Conservation (phyloP, 164 flowering plant genomes). For the Houttuynia cordata region DNA sequence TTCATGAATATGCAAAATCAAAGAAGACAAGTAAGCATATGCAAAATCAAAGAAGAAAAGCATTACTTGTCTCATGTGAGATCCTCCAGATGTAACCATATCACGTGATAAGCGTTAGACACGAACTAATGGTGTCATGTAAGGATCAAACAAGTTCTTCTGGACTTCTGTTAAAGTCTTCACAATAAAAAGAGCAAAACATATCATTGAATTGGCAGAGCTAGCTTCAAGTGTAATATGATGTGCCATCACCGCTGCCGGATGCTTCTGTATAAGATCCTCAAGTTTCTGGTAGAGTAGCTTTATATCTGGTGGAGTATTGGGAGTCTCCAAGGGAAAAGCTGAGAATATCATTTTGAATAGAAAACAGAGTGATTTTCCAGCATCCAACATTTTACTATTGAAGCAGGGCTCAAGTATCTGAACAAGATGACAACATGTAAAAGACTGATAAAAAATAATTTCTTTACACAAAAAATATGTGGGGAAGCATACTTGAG, state of each 20-base stretch:
- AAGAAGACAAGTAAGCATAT: slow-evolving; percentile 8
- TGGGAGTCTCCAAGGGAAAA: slow-evolving; percentile 62
- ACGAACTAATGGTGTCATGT: slow-evolving; percentile 42
- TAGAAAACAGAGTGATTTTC: slow-evolving; percentile 80
- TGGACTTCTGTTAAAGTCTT: slow-evolving; percentile 75
- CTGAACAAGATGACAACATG: slow-evolving; percentile 26
- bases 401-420: slow-evolving; percentile 97
- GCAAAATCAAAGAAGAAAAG: no score
- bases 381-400: slow-evolving; percentile 84
- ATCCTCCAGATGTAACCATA: slow-evolving; percentile 61
- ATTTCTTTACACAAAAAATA: no score
- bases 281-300: slow-evolving; percentile 72
- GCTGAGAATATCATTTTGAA: slow-evolving; percentile 87
- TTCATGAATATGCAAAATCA: background rate
- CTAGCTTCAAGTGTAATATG: slow-evolving; percentile 63
- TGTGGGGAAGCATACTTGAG: slow-evolving; percentile 46
- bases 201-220: slow-evolving; percentile 55
- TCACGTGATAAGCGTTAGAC: slow-evolving; percentile 92
- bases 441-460: background rate
- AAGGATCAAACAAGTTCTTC: slow-evolving; percentile 64
- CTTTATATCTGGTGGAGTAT: slow-evolving; percentile 71
- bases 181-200: slow-evolving; percentile 75
- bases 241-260: slow-evolving; percentile 55
- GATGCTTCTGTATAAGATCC: slow-evolving; percentile 85
- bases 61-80: slow-evolving; percentile 82